A percentile compares a stretch with the other conserved stretches of the same genome.
Evolutionary conservation across 129 eudicot species (phyloP).

Genomic region (sunflower (Helianthus annuus)): DNA sequence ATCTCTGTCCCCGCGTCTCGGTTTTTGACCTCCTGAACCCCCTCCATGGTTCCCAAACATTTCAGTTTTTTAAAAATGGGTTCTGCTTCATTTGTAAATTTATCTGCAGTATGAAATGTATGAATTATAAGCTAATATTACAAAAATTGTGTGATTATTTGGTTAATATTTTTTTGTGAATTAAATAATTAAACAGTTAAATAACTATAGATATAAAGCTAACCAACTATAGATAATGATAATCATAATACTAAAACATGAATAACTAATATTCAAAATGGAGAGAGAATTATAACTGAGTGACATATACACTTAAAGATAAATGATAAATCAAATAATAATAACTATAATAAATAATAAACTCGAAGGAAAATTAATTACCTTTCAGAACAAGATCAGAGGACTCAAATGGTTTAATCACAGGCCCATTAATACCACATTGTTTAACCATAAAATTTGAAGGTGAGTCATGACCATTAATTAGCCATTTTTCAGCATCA

Average conservation of each 20-base stretch:
- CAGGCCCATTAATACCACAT: conserved; percentile 1
- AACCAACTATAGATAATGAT: neutral
- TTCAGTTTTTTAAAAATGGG: conserved; percentile 31
- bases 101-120: conserved; percentile 48
- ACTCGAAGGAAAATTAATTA: conserved; percentile 22
- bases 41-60: conserved; percentile 52
- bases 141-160: neutral
- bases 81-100: conserved; percentile 60
- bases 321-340: no score
- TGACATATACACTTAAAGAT: no score
- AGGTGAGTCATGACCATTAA: conserved; percentile 68
- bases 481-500: conserved; percentile 89
- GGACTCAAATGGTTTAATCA: conserved; percentile 31
- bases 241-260: no score
- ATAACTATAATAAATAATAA: no score
- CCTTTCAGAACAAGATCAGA: conserved; percentile 65
- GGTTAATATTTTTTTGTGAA: no score
- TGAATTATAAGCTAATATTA: neutral
- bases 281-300: no score
- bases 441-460: conserved; percentile 22
- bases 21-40: conserved; percentile 42
- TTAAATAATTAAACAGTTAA: conserved; percentile 1
- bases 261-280: no score
- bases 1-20: conserved; percentile 80
- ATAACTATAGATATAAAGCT: neutral